Percentiles rank a stretch among this genome's conserved stretches.
Evolutionary conservation across 805 yeast species (phyloP).

Genomic region (Kodamaea neixiangensis): DNA sequence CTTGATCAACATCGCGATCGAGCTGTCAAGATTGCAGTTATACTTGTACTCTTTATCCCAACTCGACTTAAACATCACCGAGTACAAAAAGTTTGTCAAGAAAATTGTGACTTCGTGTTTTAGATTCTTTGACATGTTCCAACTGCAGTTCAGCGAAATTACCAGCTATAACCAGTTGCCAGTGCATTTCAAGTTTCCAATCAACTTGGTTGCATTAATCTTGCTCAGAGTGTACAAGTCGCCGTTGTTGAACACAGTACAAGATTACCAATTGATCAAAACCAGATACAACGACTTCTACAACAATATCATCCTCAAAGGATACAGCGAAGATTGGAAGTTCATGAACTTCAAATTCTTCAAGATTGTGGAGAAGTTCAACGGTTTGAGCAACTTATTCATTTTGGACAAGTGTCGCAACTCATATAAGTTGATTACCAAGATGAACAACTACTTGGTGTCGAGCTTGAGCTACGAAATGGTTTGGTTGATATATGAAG

Average conservation of each 20-base stretch:
- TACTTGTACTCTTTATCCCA: conserved; percentile 32
- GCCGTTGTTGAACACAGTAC: conserved; percentile 27
- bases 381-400: conserved; percentile 18
- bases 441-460: conserved; percentile 36
- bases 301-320: conserved; percentile 16
- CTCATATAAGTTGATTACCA: conserved; percentile 32
- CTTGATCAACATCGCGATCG: conserved; percentile 34
- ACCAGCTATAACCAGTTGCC: conserved; percentile 35
- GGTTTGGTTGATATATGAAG: conserved; percentile 39
- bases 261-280: conserved; percentile 29
- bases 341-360: conserved; percentile 23
- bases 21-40: conserved; percentile 40
- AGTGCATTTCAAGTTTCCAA: conserved; percentile 40
- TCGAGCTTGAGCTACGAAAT: conserved; percentile 41
- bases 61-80: conserved; percentile 22
- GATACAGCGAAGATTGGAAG: conserved; percentile 23
- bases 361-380: conserved; percentile 27
- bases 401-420: conserved; percentile 8
- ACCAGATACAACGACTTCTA: conserved; percentile 24
- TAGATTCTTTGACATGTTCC: conserved; percentile 27
- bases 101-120: conserved; percentile 28
- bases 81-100: conserved; percentile 29
- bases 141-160: conserved; percentile 19
- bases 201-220: conserved; percentile 34
- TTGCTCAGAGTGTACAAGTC: conserved; percentile 36